These are phyloP conservation scores for Colletotrichum coccodes DNA, from an alignment of 2,329 filamentous ascomycete genomes.

Conservation along the genomic window DNA sequence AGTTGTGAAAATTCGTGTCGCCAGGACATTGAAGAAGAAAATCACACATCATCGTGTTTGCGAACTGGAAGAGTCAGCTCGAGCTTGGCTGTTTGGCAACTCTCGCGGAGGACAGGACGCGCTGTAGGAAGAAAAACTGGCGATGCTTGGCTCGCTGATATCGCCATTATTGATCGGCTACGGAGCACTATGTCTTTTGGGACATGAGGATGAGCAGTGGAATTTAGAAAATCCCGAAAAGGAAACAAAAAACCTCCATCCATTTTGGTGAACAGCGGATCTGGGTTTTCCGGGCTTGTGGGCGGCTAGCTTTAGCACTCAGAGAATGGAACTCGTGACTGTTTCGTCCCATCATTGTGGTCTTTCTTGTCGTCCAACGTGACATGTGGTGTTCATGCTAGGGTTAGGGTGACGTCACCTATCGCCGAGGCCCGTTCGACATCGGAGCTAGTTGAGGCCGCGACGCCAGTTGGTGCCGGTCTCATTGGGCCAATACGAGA, in stretches of 20 bases:
- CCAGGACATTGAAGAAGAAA: background rate
- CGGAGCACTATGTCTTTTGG: constrained; percentile 28
- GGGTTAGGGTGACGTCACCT: background rate
- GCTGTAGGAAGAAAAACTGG: background rate
- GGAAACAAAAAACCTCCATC: background rate
- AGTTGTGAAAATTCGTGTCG: background rate
- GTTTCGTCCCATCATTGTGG: constrained; percentile 24
- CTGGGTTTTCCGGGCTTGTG: constrained; percentile 24
- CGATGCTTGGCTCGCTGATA: constrained; percentile 31
- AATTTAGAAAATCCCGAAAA: background rate
- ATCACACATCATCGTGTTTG: constrained; percentile 13
- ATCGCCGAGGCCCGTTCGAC: background rate
- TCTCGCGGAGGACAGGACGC: constrained; percentile 19
- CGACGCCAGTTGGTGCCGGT: background rate
- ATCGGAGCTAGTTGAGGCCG: background rate
- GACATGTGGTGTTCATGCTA: background rate
- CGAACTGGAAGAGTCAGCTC: constrained; percentile 4
- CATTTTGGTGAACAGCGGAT: constrained; percentile 25
- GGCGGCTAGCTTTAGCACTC: constrained; percentile 30
- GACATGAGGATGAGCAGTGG: constrained; percentile 25
- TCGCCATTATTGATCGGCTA: constrained; percentile 20
- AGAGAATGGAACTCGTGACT: constrained; percentile 32
- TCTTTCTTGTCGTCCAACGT: background rate
- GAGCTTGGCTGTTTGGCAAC: constrained; percentile 6
- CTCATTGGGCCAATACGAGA: no score